Base-by-base conservation (phyloP, 768 basidiomycete genomes). In the Melanogaster broomeanus region DNA sequence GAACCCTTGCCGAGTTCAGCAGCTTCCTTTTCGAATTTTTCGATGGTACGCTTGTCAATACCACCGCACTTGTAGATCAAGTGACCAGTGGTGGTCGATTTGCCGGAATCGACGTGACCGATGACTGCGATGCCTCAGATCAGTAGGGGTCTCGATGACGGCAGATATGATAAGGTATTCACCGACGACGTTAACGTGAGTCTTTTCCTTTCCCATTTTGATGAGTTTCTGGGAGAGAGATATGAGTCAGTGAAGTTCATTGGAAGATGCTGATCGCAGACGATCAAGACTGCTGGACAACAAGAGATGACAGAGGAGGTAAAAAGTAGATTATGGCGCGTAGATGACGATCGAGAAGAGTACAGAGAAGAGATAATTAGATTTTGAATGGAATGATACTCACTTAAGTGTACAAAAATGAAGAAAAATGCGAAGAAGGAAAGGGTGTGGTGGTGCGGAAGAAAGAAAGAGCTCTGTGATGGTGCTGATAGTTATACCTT, bases 31-130 rank as follows among this genome's bases (percentile, higher is more conserved):
- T 99, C 97, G 83, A 98, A 98, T 83, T 98, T 97, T 79, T 95
- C 93, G 62, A 96, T 95, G 72, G 93, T 94, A 87, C 93, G 93
- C 85, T 98, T 99, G 76, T 99, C 97, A 82, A 99, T 99, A 90
- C 97, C 97, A 87, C 97, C 97, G 75, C 97, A 99, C 88, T 99
- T 97, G 92, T 98, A 98, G 87, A 98, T 98, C 82, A 99, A 84
- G 82, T 99, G 97, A 63, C 97, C 97, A 64, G 97, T 99, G 70
- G 97, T 99, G 78, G 97, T 99, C 53, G 96, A 98, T 81, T 98
- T 99, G 64, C 96, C 96, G 74, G 96, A 98, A 82, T 98, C 94
- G 91, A 95, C 93, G 82, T 95, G 94, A 62, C 95, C 94, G 80
- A 96, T 96, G 77, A 95, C 93, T 90, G 69, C 30, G 61, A 71